Conservation (phyloP, 2,329 filamentous ascomycete species). For the Fusarium neocosmosporiellum region DNA sequence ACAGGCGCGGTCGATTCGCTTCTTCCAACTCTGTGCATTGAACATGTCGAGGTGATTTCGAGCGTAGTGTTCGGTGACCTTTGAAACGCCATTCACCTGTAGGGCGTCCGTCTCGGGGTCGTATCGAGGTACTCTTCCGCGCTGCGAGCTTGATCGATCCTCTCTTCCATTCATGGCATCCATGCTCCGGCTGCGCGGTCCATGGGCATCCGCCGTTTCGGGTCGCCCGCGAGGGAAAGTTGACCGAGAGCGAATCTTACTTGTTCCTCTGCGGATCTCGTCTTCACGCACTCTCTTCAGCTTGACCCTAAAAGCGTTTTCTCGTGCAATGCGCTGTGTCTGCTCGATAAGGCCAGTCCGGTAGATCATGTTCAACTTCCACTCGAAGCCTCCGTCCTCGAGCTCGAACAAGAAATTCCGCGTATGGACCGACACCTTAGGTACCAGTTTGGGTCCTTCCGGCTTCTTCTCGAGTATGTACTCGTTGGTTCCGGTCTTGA, state of each 20-base stretch:
- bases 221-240: slow-evolving; percentile 53
- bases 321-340: slow-evolving; percentile 86
- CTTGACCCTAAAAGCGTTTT: slow-evolving; percentile 91
- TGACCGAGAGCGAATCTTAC: slow-evolving; percentile 67
- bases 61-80: slow-evolving; percentile 81
- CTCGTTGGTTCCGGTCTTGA: slow-evolving; percentile 87
- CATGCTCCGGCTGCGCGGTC: slow-evolving; percentile 66
- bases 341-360: slow-evolving; percentile 89
- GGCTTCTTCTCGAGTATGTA: slow-evolving; percentile 89
- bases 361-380: slow-evolving; percentile 96
- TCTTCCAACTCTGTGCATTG: slow-evolving; percentile 93
- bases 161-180: slow-evolving; percentile 55
- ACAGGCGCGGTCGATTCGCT: slow-evolving; percentile 83
- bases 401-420: slow-evolving; percentile 89
- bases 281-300: slow-evolving; percentile 84
- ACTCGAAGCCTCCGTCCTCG: slow-evolving; percentile 96
- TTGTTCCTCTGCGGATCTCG: slow-evolving; percentile 65
- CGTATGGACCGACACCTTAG: slow-evolving; percentile 84
- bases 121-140: slow-evolving; percentile 71
- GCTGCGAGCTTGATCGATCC: slow-evolving; percentile 44
- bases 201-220: slow-evolving; percentile 47
- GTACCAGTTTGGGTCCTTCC: slow-evolving; percentile 86
- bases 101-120: slow-evolving; percentile 77
- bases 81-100: slow-evolving; percentile 77
- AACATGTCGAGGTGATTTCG: slow-evolving; percentile 79